These are phyloP conservation scores for Dryas alaskensis DNA, from an alignment of 306 rosid genomes.

Conservation along the genomic window DNA sequence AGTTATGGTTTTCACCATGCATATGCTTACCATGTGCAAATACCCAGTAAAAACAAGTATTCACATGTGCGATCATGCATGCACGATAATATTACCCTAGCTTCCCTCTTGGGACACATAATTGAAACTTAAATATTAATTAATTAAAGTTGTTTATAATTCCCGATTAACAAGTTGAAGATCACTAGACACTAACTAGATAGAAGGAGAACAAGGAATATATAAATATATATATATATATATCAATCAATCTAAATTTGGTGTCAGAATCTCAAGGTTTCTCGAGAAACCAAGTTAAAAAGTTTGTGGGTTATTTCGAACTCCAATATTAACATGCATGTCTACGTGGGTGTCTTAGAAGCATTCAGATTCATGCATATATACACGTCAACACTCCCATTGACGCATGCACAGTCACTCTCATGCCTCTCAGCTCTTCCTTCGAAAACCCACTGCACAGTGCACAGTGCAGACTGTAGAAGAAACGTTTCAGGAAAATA, in stretches of 20 bases:
- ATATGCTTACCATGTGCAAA: slow-evolving; percentile 1
- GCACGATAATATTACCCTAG: not conserved
- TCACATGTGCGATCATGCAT: not conserved
- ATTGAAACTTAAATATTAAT: too few relatives aligned
- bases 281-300: slow-evolving; percentile 18
- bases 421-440: too few relatives aligned
- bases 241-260: slow-evolving; percentile 13
- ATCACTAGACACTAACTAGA: too few relatives aligned
- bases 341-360: slow-evolving; percentile 40
- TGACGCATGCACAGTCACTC: not conserved
- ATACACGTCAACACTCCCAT: slow-evolving; percentile 36
- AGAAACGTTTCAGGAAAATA: not conserved
- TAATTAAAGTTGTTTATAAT: too few relatives aligned
- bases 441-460: too few relatives aligned
- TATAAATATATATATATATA: too few relatives aligned
- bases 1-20: not conserved
- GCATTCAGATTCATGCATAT: slow-evolving; percentile 57
- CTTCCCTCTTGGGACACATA: not conserved
- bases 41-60: not conserved
- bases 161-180: too few relatives aligned
- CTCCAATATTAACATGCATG: slow-evolving; percentile 17
- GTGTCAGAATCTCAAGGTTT: slow-evolving; percentile 27
- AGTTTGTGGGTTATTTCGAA: slow-evolving; percentile 3
- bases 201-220: not conserved
- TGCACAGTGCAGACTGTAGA: not conserved